Percentiles rank a stretch among this genome's conserved stretches.
phyloP scores from a whole-genome alignment of 352 stramenopile genomes.

The Phytophthora multivora region DNA sequence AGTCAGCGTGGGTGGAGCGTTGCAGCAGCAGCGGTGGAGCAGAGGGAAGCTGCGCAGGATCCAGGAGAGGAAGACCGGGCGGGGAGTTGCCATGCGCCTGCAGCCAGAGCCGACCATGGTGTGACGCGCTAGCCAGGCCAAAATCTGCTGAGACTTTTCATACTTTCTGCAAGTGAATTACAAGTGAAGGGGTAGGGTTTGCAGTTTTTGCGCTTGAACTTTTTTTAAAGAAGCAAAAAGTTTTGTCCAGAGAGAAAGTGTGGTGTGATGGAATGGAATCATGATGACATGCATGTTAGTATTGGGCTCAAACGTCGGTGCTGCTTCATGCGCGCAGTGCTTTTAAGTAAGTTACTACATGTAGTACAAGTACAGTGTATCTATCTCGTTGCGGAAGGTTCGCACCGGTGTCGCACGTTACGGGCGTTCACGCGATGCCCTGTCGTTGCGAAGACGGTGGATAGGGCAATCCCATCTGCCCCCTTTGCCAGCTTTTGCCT shows the following conservation, averaged over 20 bases:
- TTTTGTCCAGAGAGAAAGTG: too few species aligned
- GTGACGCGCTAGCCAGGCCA: conserved; percentile 13
- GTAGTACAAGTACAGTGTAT: too few species aligned
- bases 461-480: conserved; percentile 26
- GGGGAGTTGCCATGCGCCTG: conserved; percentile 19
- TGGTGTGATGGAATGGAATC: background rate
- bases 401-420: conserved; percentile 27
- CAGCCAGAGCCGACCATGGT: conserved; percentile 12
- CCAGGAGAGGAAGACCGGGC: conserved; percentile 30
- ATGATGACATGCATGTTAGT: too few species aligned
- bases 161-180: conserved; percentile 4
- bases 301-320: too few species aligned
- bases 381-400: conserved; percentile 5
- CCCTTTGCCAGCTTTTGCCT: conserved; percentile 24
- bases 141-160: conserved; percentile 10
- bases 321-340: too few species aligned
- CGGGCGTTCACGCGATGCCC: conserved; percentile 1
- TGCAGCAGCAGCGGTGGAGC: background rate
- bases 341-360: too few species aligned
- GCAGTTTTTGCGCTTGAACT: conserved; percentile 7
- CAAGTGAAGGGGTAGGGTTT: conserved; percentile 22
- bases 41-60: conserved; percentile 31
- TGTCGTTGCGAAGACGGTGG: conserved; percentile 27
- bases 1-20: conserved; percentile 18
- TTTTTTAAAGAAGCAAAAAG: conserved; percentile 9